These are phyloP conservation scores for Helenozyma baotianmanensis DNA, from an alignment of 805 yeast genomes.

Conservation along the genomic window DNA sequence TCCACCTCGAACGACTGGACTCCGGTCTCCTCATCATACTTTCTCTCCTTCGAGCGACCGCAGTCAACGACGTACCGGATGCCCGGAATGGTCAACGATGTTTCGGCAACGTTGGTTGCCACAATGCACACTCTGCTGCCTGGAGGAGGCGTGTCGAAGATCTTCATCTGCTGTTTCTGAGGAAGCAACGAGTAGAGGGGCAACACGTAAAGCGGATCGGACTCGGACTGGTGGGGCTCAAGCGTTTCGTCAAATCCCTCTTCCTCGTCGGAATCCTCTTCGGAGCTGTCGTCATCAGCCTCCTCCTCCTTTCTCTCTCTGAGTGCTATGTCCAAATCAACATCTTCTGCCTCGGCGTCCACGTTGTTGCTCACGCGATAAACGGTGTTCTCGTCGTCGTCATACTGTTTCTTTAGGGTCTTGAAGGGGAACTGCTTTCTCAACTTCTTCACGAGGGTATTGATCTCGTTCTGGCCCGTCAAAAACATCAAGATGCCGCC, in stretches of 20 bases:
- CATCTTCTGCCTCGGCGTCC: slow-evolving; percentile 81
- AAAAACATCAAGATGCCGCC: slow-evolving; percentile 91
- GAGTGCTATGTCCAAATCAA: slow-evolving; percentile 61
- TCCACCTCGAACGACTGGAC: slow-evolving; percentile 88
- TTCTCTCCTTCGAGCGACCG: slow-evolving; percentile 89
- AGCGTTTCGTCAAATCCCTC: slow-evolving; percentile 69
- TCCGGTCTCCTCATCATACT: slow-evolving; percentile 75
- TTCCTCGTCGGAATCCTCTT: slow-evolving; percentile 46
- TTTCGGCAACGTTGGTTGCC: slow-evolving; percentile 97
- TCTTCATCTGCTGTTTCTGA: slow-evolving; percentile 92
- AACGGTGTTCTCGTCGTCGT: slow-evolving; percentile 20
- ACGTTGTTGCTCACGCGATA: slow-evolving; percentile 56
- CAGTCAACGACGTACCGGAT: slow-evolving; percentile 92
- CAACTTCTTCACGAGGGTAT: slow-evolving; percentile 64
- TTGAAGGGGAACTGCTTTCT: slow-evolving; percentile 62
- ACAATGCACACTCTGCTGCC: slow-evolving; percentile 87
- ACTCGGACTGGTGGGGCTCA: slow-evolving; percentile 64
- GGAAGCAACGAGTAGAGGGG: slow-evolving; percentile 92
- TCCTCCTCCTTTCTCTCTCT: slow-evolving; percentile 26
- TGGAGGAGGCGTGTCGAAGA: slow-evolving; percentile 78
- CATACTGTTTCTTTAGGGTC: slow-evolving; percentile 18
- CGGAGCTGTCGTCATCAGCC: slow-evolving; percentile 43
- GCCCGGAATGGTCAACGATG: slow-evolving; percentile 94
- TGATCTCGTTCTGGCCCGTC: slow-evolving; percentile 94
- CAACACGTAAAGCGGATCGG: slow-evolving; percentile 81